phyloP scores from a whole-genome alignment of 768 basidiomycete species.

The Boletus subcaerulescens region DNA sequence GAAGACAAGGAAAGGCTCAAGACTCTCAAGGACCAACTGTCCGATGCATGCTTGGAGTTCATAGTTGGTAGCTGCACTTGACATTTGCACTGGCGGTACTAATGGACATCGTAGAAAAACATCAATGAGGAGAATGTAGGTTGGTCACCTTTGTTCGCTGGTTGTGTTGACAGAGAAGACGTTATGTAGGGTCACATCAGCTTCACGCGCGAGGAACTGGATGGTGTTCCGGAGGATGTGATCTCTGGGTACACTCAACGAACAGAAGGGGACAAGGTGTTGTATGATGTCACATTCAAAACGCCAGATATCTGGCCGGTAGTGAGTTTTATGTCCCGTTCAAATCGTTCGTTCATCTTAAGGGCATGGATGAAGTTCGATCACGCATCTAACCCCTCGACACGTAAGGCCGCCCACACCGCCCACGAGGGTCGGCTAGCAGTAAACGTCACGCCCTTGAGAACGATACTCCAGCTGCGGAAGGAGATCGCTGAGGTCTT shows the following conservation, averaged over 20 bases:
- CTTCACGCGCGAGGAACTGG: slow-evolving; percentile 70
- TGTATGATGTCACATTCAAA: slow-evolving; percentile 76
- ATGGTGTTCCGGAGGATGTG: slow-evolving; percentile 78
- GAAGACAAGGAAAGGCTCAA: slow-evolving; percentile 54
- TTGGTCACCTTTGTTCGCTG: neutral
- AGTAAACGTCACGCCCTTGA: slow-evolving; percentile 68
- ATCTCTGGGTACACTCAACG: slow-evolving; percentile 70
- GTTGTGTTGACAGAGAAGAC: neutral
- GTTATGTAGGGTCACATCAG: slow-evolving; percentile 50
- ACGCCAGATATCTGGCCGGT: slow-evolving; percentile 78
- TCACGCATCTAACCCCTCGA: slow-evolving; percentile 65
- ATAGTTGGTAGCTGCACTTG: slow-evolving; percentile 45
- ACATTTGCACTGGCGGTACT: neutral
- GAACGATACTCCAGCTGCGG: slow-evolving; percentile 64
- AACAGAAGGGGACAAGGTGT: slow-evolving; percentile 49
- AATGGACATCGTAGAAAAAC: slow-evolving; percentile 56
- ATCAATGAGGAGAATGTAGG: slow-evolving; percentile 81
- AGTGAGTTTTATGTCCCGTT: slow-evolving; percentile 37
- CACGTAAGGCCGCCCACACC: slow-evolving; percentile 61
- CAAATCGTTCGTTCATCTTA: neutral
- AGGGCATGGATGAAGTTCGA: slow-evolving; percentile 52
- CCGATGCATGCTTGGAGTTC: slow-evolving; percentile 70
- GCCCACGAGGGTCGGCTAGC: slow-evolving; percentile 63
- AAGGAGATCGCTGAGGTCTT: slow-evolving; percentile 64
- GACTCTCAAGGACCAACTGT: slow-evolving; percentile 70